Base-by-base conservation (phyloP, 2,329 filamentous ascomycete genomes). In the Ophiostoma sp. region DNA sequence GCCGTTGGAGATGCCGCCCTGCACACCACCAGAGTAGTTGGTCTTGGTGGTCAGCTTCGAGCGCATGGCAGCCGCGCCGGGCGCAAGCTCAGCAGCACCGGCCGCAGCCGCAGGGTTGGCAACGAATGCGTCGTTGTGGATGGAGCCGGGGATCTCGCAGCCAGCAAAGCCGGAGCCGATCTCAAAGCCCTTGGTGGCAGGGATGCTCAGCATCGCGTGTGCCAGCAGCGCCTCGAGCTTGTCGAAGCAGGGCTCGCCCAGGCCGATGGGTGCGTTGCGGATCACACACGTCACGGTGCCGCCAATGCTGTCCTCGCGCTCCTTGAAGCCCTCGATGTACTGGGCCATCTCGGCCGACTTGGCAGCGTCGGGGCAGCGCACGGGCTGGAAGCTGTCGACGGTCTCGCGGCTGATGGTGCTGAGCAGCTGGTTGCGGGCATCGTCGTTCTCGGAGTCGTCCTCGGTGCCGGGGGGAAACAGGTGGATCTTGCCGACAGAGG, bases 231-330 rank as follows among this genome's bases (percentile, higher is more conserved):
- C 95, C 82, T 99, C 93, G 62, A 98, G 84, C 82, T 98, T 98
- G 79, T 96, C 92, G 78, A 99, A 98, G 78, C 87, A 91, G 0
- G 94, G 95, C 83, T 98, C 95, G 70, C 95, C 95, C 2, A 98
- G 85, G 0, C 94, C 94, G 55, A 87, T 85, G 41, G 94, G 95
- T 7, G 87, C 87, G 75, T 96, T 94, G 72, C 91, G 87, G 76
- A 98, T 93, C 52, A 98, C 91, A 75, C 94, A 98, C 63, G 93
- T 97, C 18, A 98, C 93, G 12, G 92, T 96, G 70, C 95, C 95
- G 69, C 95, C 95, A 73, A 96, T 97, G 80, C 90, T 94, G 81
- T 98, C 94, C 69, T 92, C 79, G 69, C 83, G 83, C 74, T 96
- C 92, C 68, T 89, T 85, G 81, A 90, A 93, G 63, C 89, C 85